Conservation (phyloP, 2,329 filamentous ascomycete genomes). For the Pezicula neosporulosa region DNA sequence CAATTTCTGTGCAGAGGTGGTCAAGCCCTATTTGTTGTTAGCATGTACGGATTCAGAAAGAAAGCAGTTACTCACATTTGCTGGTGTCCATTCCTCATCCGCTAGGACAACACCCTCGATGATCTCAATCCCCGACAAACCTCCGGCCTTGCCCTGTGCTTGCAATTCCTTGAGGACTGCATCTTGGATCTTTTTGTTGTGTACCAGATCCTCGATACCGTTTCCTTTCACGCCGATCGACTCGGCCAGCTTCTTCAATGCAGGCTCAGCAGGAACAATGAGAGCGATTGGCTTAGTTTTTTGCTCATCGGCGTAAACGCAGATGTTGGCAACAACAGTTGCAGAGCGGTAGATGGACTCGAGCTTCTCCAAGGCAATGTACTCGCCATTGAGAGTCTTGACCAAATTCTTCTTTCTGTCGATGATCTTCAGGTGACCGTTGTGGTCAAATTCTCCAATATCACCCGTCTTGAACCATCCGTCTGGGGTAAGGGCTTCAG, state of each 20-base stretch:
- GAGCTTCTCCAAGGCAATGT: constrained; percentile 94
- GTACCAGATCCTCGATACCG: constrained; percentile 61
- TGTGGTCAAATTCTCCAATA: constrained; percentile 81
- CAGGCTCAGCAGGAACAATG: constrained; percentile 66
- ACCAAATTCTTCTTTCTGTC: constrained; percentile 98
- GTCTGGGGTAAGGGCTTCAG: constrained; percentile 71
- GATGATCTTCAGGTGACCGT: constrained; percentile 82
- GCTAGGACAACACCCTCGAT: constrained; percentile 73
- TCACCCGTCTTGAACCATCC: constrained; percentile 98
- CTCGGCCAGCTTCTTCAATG: constrained; percentile 56
- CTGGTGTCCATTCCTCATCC: constrained; percentile 85
- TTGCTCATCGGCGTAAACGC: constrained; percentile 75
- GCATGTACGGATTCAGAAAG: constrained; percentile 32
- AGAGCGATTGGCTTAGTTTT: constrained; percentile 79
- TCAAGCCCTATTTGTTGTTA: constrained; percentile 47
- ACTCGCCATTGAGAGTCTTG: constrained; percentile 93
- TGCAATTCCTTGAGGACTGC: constrained; percentile 67
- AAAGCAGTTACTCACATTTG: constrained; percentile 60
- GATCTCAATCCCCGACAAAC: constrained; percentile 68
- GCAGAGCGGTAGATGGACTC: constrained; percentile 85
- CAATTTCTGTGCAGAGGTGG: constrained; percentile 70
- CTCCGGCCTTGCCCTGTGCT: constrained; percentile 58
- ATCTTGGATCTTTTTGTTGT: constrained; percentile 60
- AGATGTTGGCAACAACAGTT: constrained; percentile 79
- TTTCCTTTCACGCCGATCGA: constrained; percentile 61